phyloP scores from a whole-genome alignment of 331 rosid genomes.

The Cydonia oblonga region DNA sequence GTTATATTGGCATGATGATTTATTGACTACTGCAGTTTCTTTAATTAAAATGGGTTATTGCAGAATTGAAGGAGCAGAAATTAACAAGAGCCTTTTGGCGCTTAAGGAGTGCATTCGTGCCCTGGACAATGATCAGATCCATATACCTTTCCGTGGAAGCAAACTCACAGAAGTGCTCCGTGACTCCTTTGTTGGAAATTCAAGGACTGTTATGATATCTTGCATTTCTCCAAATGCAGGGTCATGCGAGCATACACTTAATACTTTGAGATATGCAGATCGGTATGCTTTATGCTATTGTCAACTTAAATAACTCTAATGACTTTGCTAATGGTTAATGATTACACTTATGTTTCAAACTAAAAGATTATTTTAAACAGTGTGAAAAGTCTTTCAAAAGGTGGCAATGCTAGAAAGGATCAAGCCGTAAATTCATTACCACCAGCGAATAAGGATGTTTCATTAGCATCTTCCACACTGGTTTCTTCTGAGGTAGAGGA shows the following conservation, averaged over 20 bases:
- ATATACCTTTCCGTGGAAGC: slow-evolving; percentile 96
- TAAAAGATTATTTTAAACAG: slow-evolving; percentile 31
- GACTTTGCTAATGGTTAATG: neutral
- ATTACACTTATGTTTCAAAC: slow-evolving; percentile 9
- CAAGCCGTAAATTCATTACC: slow-evolving; percentile 42
- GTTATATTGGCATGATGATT: neutral
- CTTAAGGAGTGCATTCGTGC: slow-evolving; percentile 98
- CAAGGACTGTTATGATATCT: slow-evolving; percentile 94
- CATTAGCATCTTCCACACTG: slow-evolving; percentile 39
- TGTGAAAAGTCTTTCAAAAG: slow-evolving; percentile 87
- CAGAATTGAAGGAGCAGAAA: slow-evolving; percentile 98
- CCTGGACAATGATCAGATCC: slow-evolving; percentile 96
- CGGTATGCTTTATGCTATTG: slow-evolving; percentile 38
- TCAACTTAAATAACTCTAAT: slow-evolving; percentile 10
- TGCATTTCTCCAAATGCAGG: slow-evolving; percentile 98
- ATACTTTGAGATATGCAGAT: slow-evolving; percentile 96
- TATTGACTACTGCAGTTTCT: neutral
- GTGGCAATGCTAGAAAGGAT: slow-evolving; percentile 82
- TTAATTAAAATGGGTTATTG: slow-evolving; percentile 4
- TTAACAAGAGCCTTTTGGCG: slow-evolving; percentile 93
- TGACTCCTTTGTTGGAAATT: slow-evolving; percentile 94
- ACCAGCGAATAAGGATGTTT: slow-evolving; percentile 47
- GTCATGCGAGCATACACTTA: slow-evolving; percentile 91
- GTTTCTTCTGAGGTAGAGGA: slow-evolving; percentile 44
- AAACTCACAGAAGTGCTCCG: slow-evolving; percentile 99